Percentiles rank a stretch among this genome's conserved stretches.
Evolutionary conservation across 495 filamentous ascomycete species (phyloP).

Genomic region (Penicillium flavigenum): DNA sequence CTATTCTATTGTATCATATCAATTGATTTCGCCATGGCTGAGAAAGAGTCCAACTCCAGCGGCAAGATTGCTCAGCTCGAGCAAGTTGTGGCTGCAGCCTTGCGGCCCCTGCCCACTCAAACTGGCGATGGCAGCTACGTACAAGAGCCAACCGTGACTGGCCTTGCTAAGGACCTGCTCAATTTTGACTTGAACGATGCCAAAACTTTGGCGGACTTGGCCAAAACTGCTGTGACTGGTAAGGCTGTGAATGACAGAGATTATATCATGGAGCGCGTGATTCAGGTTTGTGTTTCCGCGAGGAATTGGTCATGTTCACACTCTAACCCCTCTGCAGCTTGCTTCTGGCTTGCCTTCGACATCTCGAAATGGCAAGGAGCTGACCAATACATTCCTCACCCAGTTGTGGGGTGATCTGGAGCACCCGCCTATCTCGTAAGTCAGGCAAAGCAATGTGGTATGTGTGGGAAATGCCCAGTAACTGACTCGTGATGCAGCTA

Average conservation of each 20-base stretch:
- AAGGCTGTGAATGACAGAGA: conserved; percentile 83
- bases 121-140: conserved; percentile 61
- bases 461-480: conserved; percentile 11
- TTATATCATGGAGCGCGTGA: conserved; percentile 57
- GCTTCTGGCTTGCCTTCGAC: conserved; percentile 51
- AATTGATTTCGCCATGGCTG: conserved; percentile 26
- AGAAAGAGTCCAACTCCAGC: conserved; percentile 20
- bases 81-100: conserved; percentile 56
- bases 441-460: conserved; percentile 17
- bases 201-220: conserved; percentile 46
- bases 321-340: conserved; percentile 26
- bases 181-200: conserved; percentile 43
- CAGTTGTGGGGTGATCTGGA: conserved; percentile 67
- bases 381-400: conserved; percentile 62
- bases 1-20: conserved; percentile 10
- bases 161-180: conserved; percentile 39
- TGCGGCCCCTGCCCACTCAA: conserved; percentile 61
- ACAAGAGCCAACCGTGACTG: conserved; percentile 31
- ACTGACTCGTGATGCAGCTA: conserved; percentile 40
- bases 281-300: conserved; percentile 36
- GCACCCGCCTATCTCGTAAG: conserved; percentile 64
- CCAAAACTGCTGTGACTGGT: conserved; percentile 70
- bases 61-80: conserved; percentile 49
- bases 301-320: background rate
- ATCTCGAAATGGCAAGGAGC: conserved; percentile 48